phyloP scores from a whole-genome alignment of 23 red algal genomes.

The Cyanidium caldarium region DNA sequence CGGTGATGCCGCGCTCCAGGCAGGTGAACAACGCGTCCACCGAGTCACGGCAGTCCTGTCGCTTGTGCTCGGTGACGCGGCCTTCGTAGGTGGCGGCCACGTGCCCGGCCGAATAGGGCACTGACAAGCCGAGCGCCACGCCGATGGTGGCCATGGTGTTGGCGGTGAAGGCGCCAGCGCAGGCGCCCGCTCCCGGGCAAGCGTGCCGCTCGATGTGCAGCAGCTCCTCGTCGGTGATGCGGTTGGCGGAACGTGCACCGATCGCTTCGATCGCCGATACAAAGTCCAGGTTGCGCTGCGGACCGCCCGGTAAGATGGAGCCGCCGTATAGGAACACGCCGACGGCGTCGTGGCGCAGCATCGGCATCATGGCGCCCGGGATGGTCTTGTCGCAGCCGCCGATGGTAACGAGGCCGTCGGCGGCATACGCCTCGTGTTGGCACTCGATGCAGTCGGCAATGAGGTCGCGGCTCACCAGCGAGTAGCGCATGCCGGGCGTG shows the following conservation, averaged over 20 bases:
- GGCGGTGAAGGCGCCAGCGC: conserved; percentile 94
- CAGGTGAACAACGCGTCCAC: conserved; percentile 89
- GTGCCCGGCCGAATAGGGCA: conserved; percentile 90
- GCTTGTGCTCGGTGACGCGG: conserved; percentile 45
- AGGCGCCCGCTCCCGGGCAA: conserved; percentile 80
- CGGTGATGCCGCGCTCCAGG: conserved; percentile 71
- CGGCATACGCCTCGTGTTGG: conserved; percentile 89
- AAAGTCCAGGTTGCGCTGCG: conserved; percentile 62
- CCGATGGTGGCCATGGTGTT: conserved; percentile 95
- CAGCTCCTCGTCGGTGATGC: conserved; percentile 63
- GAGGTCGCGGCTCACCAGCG: conserved; percentile 71
- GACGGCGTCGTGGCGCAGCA: conserved; percentile 56
- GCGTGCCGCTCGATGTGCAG: conserved; percentile 45
- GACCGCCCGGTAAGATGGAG: conserved; percentile 75
- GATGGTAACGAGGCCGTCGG: conserved; percentile 75
- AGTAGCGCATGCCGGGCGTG: conserved; percentile 93
- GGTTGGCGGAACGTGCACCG: conserved; percentile 59
- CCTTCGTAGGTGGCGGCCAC: conserved; percentile 61
- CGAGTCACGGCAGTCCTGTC: conserved; percentile 40
- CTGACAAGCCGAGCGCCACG: conserved; percentile 86
- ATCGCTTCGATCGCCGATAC: conserved; percentile 95
- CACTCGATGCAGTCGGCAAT: conserved; percentile 99
- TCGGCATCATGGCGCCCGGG: conserved; percentile 94
- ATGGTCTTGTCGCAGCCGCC: conserved; percentile 99
- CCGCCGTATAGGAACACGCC: conserved; percentile 97